phyloP scores from a whole-genome alignment of 768 basidiomycete genomes.

The Scleroderma citrinum region DNA sequence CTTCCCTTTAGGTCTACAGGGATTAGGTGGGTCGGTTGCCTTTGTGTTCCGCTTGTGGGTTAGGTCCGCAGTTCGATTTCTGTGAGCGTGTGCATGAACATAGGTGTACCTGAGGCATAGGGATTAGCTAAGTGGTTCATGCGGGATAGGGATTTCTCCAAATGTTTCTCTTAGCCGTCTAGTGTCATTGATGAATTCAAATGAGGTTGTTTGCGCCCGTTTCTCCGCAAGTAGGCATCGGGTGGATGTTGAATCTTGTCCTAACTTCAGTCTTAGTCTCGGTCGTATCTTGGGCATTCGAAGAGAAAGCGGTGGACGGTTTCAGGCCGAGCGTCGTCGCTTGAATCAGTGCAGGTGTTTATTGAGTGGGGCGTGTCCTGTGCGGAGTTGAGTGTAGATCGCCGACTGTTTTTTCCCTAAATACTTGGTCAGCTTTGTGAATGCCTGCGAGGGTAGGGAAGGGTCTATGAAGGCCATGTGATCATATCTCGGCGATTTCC shows the following conservation, averaged over 20 bases:
- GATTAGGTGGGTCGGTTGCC: no score
- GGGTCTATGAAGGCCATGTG: no score
- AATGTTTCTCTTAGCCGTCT: background rate
- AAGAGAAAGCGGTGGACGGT: slow-evolving; percentile 12
- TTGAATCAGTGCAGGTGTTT: slow-evolving; percentile 22
- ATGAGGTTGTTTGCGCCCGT: background rate
- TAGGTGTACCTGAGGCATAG: background rate
- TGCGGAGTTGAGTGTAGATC: slow-evolving; percentile 26
- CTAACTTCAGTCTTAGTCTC: background rate
- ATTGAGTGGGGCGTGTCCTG: slow-evolving; percentile 28
- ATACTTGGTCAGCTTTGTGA: background rate
- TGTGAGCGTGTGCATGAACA: no score
- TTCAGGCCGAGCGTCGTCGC: background rate
- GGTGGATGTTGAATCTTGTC: background rate
- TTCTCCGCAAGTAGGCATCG: background rate
- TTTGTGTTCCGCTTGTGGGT: no score
- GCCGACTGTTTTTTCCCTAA: slow-evolving; percentile 12
- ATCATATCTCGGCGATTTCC: no score
- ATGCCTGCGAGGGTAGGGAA: background rate
- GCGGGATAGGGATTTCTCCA: background rate
- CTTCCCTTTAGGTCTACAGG: no score
- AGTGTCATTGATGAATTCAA: background rate
- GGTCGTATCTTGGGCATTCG: slow-evolving; percentile 6
- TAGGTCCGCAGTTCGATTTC: no score
- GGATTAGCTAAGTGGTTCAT: background rate